Percentiles rank a stretch among this genome's conserved stretches.
phyloP scores from a whole-genome alignment of 495 filamentous ascomycete genomes.

The Penicillium waksmanii region DNA sequence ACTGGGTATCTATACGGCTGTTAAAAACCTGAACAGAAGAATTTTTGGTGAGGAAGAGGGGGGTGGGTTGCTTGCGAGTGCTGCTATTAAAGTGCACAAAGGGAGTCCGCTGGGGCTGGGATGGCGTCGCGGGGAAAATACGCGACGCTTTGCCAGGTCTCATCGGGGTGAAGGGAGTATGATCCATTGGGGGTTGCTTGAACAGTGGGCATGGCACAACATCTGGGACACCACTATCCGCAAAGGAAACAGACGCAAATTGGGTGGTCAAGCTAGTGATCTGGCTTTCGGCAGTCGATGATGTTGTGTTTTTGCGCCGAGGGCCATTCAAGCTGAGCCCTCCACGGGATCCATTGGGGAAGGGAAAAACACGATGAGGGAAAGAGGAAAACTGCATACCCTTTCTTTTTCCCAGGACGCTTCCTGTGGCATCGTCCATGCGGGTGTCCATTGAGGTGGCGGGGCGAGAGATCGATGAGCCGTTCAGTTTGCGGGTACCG shows the following conservation, averaged over 20 bases:
- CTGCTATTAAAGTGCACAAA: constrained; percentile 21
- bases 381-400: constrained; percentile 60
- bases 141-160: neutral
- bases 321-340: constrained; percentile 1
- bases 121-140: constrained; percentile 11
- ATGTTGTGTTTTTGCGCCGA: neutral
- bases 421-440: constrained; percentile 44
- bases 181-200: neutral
- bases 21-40: constrained; percentile 62
- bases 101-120: constrained; percentile 6
- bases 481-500: constrained; percentile 43
- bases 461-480: constrained; percentile 55
- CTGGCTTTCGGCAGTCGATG: neutral
- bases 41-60: constrained; percentile 68
- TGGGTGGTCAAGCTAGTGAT: neutral
- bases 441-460: constrained; percentile 64
- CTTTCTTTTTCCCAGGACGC: constrained; percentile 62
- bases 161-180: neutral
- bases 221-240: neutral
- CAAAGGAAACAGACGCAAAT: neutral
- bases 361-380: constrained; percentile 28
- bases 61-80: constrained; percentile 28
- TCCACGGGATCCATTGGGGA: constrained; percentile 26
- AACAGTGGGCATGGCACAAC: neutral
- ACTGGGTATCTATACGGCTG: constrained; percentile 57